Conservation (phyloP, 73 alveolate species). For the Stentor coeruleus region DNA sequence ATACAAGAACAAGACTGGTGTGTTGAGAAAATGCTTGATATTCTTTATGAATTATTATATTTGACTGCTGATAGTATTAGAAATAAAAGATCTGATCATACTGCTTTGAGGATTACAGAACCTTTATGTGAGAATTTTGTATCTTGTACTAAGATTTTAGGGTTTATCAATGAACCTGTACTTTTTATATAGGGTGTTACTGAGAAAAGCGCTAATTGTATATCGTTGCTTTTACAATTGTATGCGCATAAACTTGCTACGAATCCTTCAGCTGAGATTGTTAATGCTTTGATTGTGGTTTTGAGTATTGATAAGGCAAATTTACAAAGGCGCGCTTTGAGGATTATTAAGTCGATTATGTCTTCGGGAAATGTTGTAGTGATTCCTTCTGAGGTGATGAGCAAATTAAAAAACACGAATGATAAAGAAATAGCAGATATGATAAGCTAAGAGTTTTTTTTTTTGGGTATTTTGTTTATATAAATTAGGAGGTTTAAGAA, state of each 20-base stretch:
- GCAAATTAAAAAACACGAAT: neutral
- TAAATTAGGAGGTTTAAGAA: too few relatives aligned
- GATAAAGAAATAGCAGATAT: slow-evolving; percentile 7
- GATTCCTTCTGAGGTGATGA: slow-evolving; percentile 29
- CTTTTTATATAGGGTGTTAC: slow-evolving; percentile 22
- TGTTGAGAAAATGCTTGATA: slow-evolving; percentile 51
- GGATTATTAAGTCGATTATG: slow-evolving; percentile 32
- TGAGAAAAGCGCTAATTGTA: slow-evolving; percentile 50
- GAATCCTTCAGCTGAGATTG: slow-evolving; percentile 20
- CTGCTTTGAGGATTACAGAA: slow-evolving; percentile 29
- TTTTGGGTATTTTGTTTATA: too few relatives aligned
- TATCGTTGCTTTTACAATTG: slow-evolving; percentile 44
- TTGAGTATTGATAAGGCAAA: slow-evolving; percentile 34
- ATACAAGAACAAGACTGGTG: slow-evolving; percentile 65
- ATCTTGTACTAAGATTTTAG: slow-evolving; percentile 34
- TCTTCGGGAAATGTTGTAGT: slow-evolving; percentile 39
- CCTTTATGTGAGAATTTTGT: slow-evolving; percentile 42
- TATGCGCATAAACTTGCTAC: slow-evolving; percentile 29
- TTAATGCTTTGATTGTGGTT: slow-evolving; percentile 41
- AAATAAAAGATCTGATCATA: neutral
- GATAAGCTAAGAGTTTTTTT: too few relatives aligned
- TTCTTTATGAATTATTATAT: slow-evolving; percentile 36
- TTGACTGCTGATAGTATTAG: neutral
- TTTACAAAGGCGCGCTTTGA: slow-evolving; percentile 30
- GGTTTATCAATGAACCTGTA: slow-evolving; percentile 29